These are phyloP conservation scores for Rhodamnia rubescens DNA, from an alignment of 345 rosid species.

Conservation along the genomic window DNA sequence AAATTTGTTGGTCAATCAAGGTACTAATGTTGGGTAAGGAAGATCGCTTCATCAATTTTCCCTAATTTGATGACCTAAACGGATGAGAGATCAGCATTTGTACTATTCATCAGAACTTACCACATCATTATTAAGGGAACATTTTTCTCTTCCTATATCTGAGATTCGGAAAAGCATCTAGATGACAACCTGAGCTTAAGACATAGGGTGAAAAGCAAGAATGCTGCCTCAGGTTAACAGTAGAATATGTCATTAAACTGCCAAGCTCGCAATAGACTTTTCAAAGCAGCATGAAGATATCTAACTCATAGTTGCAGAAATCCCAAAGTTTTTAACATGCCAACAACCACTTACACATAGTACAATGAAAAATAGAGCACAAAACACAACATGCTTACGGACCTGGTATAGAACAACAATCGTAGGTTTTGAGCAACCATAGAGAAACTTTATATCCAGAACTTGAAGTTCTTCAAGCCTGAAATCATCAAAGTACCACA, in stretches of 20 bases:
- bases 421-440: conserved; percentile 84
- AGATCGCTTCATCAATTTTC: background rate
- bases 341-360: background rate
- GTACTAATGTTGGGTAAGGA: background rate
- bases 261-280: background rate
- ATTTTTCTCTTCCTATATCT: background rate
- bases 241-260: background rate
- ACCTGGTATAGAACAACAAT: conserved; percentile 92
- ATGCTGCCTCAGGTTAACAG: background rate
- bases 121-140: background rate
- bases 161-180: background rate
- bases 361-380: background rate
- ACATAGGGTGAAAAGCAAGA: background rate
- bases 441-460: conserved; percentile 87
- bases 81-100: background rate
- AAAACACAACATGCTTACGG: background rate
- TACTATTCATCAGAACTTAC: background rate
- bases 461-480: conserved; percentile 98
- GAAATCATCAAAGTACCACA: conserved; percentile 5
- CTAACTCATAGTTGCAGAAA: background rate
- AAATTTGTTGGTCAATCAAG: background rate
- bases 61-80: background rate
- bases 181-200: background rate
- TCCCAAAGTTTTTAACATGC: background rate
- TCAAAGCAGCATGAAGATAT: background rate